These are phyloP conservation scores for Trichophyton verrucosum DNA, from an alignment of 2,329 filamentous ascomycete species.

Conservation along the genomic window DNA sequence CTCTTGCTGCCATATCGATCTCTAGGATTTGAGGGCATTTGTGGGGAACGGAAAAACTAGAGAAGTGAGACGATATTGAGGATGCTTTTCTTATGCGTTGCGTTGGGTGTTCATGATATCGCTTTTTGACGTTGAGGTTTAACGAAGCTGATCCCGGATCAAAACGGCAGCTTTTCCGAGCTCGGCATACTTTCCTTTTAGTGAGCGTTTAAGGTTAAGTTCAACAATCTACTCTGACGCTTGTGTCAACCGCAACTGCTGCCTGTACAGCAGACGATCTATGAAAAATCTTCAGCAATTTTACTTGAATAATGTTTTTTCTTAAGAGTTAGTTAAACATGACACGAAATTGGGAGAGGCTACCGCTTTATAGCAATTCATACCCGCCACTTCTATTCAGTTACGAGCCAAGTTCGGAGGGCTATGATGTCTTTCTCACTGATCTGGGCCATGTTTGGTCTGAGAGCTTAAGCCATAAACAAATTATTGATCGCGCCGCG, in stretches of 20 bases:
- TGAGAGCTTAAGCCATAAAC: slow-evolving; percentile 35
- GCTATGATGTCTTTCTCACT: slow-evolving; percentile 44
- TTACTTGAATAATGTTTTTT: neutral
- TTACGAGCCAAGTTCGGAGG: slow-evolving; percentile 23
- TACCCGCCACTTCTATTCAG: slow-evolving; percentile 30
- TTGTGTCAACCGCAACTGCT: neutral
- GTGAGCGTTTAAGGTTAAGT: neutral
- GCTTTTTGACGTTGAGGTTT: neutral
- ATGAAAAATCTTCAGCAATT: neutral
- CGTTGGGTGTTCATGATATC: neutral
- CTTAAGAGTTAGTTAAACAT: slow-evolving; percentile 14
- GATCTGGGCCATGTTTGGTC: slow-evolving; percentile 49
- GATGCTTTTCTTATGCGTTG: neutral
- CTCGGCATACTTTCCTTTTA: neutral
- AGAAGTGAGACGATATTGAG: neutral
- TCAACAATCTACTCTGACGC: neutral
- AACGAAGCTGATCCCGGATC: neutral
- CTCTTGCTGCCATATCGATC: slow-evolving; percentile 28
- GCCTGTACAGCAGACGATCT: neutral
- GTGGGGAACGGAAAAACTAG: neutral
- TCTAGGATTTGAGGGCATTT: neutral
- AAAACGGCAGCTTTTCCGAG: neutral
- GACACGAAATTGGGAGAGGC: slow-evolving; percentile 26
- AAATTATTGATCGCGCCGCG: slow-evolving; percentile 39
- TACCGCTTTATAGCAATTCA: slow-evolving; percentile 19